Evolutionary conservation across 208 protist genomes (phyloP).

Genomic region (Trypanosoma mega): DNA sequence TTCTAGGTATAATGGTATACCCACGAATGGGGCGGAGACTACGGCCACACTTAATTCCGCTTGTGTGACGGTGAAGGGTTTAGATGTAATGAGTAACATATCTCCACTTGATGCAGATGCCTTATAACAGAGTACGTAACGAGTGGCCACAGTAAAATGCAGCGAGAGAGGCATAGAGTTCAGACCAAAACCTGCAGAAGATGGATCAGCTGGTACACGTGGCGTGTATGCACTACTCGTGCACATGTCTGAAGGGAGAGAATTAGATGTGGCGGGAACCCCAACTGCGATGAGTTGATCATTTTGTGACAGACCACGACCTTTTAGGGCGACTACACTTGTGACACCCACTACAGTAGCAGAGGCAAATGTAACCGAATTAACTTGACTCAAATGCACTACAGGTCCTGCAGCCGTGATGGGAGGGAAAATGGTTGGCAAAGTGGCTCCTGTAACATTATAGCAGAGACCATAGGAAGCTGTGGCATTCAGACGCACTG

Average conservation of each 20-base stretch:
- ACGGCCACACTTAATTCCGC: conserved; percentile 46
- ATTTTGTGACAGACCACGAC: conserved; percentile 60
- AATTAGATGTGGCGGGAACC: conserved; percentile 17
- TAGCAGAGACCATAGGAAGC: conserved; percentile 77
- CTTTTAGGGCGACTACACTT: conserved; percentile 43
- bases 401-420: conserved; percentile 43
- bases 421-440: conserved; percentile 55
- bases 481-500: conserved; percentile 2
- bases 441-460: background rate
- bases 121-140: conserved; percentile 82
- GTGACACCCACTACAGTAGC: conserved; percentile 22
- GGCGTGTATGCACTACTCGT: conserved; percentile 56
- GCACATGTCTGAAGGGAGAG: conserved; percentile 73
- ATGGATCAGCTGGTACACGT: conserved; percentile 32
- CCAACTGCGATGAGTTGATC: conserved; percentile 68
- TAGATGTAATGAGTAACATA: conserved; percentile 40
- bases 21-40: conserved; percentile 36
- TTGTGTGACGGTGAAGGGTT: conserved; percentile 57
- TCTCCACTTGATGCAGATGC: conserved; percentile 23
- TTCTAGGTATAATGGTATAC: conserved; percentile 40
- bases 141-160: conserved; percentile 36
- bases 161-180: conserved; percentile 36
- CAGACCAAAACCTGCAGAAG: conserved; percentile 20
- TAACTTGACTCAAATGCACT: conserved; percentile 50
- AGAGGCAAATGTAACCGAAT: conserved; percentile 31